Percentiles rank a stretch among this genome's conserved stretches.
Conservation (phyloP, 179 eudicot genomes). For the Pouteria campechiana region DNA sequence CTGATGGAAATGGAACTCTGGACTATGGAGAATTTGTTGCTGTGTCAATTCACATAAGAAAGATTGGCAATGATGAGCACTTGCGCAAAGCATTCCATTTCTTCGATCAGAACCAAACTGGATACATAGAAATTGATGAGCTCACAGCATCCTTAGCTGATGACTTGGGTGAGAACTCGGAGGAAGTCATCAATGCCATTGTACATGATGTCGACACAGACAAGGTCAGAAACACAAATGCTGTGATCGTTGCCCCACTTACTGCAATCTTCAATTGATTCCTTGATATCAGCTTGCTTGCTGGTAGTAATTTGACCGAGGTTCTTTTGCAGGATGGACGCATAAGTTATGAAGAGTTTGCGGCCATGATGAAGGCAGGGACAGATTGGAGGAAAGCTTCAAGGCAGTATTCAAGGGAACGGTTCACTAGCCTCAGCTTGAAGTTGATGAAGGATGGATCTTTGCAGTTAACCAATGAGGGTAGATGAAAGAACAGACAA, state of each 20-base stretch:
- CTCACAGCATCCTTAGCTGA: constrained; percentile 50
- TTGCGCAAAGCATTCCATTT: constrained; percentile 56
- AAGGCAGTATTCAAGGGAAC: constrained; percentile 66
- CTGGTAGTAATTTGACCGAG: no score
- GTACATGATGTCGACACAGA: constrained; percentile 65
- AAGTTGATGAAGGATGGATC: constrained; percentile 64
- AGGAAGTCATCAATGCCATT: constrained; percentile 60
- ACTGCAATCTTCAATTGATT: not conserved
- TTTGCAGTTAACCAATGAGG: constrained; percentile 26
- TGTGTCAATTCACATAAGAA: constrained; percentile 53
- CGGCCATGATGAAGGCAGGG: constrained; percentile 74
- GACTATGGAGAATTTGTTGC: constrained; percentile 65
- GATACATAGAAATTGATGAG: constrained; percentile 68
- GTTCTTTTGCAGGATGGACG: constrained; percentile 58
- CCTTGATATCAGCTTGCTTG: no score
- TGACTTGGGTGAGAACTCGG: constrained; percentile 35
- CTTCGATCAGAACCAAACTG: constrained; percentile 56
- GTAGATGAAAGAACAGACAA: constrained; percentile 18
- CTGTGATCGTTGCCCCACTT: not conserved
- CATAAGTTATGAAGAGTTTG: constrained; percentile 64
- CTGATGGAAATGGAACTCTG: constrained; percentile 55
- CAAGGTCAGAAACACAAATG: constrained; percentile 34
- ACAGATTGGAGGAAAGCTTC: constrained; percentile 80
- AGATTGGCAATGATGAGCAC: constrained; percentile 77
- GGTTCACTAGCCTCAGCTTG: constrained; percentile 65